These are phyloP conservation scores for Boletus calvinii DNA, from an alignment of 1,284 basidiomycete genomes.

Conservation along the genomic window DNA sequence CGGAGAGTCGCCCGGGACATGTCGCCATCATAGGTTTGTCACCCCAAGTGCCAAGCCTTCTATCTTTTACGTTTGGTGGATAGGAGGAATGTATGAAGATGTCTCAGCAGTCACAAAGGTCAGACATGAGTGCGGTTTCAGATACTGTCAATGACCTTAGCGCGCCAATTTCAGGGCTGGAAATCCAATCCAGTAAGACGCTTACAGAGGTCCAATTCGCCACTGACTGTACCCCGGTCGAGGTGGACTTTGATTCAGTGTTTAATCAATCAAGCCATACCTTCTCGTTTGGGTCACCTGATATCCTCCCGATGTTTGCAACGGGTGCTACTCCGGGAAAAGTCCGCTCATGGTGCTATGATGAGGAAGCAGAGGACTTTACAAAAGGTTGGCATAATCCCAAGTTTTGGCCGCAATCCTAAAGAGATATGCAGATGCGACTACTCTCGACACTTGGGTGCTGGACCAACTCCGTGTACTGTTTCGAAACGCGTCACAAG, in stretches of 20 bases:
- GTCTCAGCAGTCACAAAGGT: conserved; percentile 88
- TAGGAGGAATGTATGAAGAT: conserved; percentile 90
- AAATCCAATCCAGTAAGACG: conserved; percentile 79
- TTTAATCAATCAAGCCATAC: conserved; percentile 82
- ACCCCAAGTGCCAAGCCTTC: not conserved
- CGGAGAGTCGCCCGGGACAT: conserved; percentile 86
- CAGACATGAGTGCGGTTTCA: conserved; percentile 21
- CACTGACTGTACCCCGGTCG: conserved; percentile 8
- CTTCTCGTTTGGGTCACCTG: conserved; percentile 86
- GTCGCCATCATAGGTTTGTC: conserved; percentile 80
- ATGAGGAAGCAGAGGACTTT: conserved; percentile 81
- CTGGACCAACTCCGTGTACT: conserved; percentile 62
- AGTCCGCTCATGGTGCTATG: conserved; percentile 76
- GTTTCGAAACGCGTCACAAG: conserved; percentile 60
- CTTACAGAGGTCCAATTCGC: not conserved
- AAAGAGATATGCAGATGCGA: conserved; percentile 58
- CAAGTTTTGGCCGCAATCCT: not conserved
- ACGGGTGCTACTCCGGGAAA: conserved; percentile 69
- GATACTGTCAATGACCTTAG: conserved; percentile 9
- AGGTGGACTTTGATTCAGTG: conserved; percentile 87
- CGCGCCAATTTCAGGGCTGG: conserved; percentile 61
- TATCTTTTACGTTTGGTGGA: conserved; percentile 8
- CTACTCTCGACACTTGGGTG: conserved; percentile 79
- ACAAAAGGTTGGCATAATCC: conserved; percentile 60
- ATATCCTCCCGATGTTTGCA: conserved; percentile 89